These are phyloP conservation scores for Gymnopilus dilepis DNA, from an alignment of 768 basidiomycete genomes.

Conservation along the genomic window DNA sequence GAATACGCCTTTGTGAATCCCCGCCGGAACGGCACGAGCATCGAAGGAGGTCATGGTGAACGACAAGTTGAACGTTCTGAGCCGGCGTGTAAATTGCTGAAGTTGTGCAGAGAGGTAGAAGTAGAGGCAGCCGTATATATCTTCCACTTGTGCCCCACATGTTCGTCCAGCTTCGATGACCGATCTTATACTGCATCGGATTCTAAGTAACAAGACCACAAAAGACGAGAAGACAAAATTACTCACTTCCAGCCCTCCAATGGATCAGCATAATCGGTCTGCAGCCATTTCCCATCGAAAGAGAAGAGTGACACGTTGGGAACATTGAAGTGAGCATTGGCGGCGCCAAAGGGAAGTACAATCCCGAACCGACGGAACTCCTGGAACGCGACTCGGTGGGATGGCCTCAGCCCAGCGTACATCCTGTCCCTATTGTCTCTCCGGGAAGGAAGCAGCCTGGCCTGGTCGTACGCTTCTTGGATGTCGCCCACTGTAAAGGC, in stretches of 20 bases:
- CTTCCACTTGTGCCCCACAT: conserved; percentile 44
- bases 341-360: conserved; percentile 51
- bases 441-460: conserved; percentile 41
- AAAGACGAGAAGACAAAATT: neutral
- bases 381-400: conserved; percentile 50
- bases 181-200: conserved; percentile 36
- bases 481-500: conserved; percentile 22
- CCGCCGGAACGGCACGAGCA: conserved; percentile 34
- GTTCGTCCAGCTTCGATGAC: conserved; percentile 40
- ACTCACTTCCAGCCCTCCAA: conserved; percentile 51
- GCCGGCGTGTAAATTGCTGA: conserved; percentile 37
- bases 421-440: conserved; percentile 44
- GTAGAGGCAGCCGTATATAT: conserved; percentile 57
- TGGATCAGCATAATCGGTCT: conserved; percentile 46
- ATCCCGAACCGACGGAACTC: conserved; percentile 46
- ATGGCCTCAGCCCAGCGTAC: conserved; percentile 40
- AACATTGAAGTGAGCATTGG: conserved; percentile 42
- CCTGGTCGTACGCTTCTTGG: conserved; percentile 36
- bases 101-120: conserved; percentile 49
- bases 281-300: conserved; percentile 39
- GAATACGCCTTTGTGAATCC: conserved; percentile 25
- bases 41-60: conserved; percentile 40
- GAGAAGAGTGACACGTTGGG: conserved; percentile 49
- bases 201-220: neutral
- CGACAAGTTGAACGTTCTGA: conserved; percentile 37